Base-by-base conservation (phyloP, 2,329 filamentous ascomycete species). In the Cadophora malorum region DNA sequence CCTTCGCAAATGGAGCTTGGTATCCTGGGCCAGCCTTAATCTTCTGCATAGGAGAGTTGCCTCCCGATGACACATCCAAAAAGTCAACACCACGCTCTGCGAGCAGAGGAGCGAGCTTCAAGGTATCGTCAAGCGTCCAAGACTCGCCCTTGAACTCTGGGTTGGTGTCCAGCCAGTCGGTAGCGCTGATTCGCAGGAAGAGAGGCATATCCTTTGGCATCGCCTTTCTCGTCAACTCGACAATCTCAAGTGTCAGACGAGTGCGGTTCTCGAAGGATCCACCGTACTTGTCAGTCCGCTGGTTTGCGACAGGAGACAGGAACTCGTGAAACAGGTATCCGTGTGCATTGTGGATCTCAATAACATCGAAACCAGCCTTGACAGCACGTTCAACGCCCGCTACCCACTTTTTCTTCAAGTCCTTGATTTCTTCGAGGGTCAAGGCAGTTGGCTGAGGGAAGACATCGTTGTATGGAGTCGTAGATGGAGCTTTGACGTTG, bases 271-370 rank as follows among this genome's bases (percentile, higher is more conserved):
- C 89, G 71, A 91, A 90, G 56, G 81, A 86, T 1, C 90, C 90
- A 23, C 90, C 90, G 73, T 92, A 92, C 66, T 83, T 74, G 75
- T 92, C 90, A 0, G 83, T 91, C 19, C 92, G 85, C 61, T 86
- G 81, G 79, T 96, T 96, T n/a, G 84, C 83, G 0, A 85, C 84
- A 0, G 92, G 91, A 0, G 87, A 89, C 3, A 94, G 69, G 81
- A 95, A 96, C 1, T 82, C 80, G 73, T 89, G 87, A 0, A 95
- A 80, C 0, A 96, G 84, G 76, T 94, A 96, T 0, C 92, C 92
- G 74, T 96, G 92, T 0, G 92, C 93, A 72, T 85, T 86, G 80
- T 96, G 93, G 62, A 96, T 87, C 78, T 96, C 93, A 67, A 96
- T 88, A 8, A 89, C 86, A 76, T 97, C 93, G 25, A 77, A 71